Conservation (phyloP, 805 yeast genomes). For the Candida quercuum region DNA sequence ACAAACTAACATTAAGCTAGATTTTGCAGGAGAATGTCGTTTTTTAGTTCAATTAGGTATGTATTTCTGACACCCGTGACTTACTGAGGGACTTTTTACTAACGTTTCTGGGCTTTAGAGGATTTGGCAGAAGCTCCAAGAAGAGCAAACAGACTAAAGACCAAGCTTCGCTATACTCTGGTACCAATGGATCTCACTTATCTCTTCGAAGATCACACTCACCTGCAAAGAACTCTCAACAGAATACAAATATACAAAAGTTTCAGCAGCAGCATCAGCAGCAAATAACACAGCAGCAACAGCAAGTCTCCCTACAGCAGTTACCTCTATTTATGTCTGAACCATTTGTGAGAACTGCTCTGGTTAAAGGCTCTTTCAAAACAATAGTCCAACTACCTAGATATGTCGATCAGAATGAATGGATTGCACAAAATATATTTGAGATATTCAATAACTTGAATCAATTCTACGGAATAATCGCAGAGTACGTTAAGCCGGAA, state of each 20-base stretch:
- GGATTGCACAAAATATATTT: conserved; percentile 91
- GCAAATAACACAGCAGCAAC: conserved; percentile 15
- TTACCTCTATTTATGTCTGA: conserved; percentile 68
- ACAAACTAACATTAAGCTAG: not conserved
- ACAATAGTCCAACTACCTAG: conserved; percentile 94
- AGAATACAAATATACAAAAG: conserved; percentile 21
- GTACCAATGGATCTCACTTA: conserved; percentile 40
- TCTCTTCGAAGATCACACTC: conserved; percentile 43
- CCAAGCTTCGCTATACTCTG: conserved; percentile 28
- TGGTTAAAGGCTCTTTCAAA: conserved; percentile 94
- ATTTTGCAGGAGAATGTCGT: conserved; percentile 26
- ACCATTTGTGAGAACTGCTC: conserved; percentile 88
- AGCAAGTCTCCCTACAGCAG: conserved; percentile 6
- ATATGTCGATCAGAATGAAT: conserved; percentile 90
- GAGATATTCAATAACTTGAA: conserved; percentile 83
- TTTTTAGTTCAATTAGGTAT: conserved; percentile 30
- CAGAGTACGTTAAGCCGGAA: conserved; percentile 88
- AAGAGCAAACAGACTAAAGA: conserved; percentile 35
- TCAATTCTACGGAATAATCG: conserved; percentile 84
- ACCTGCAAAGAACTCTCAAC: conserved; percentile 26
- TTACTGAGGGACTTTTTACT: conserved; percentile 1
- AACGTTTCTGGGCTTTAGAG: conserved; percentile 28
- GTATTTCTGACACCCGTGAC: not conserved
- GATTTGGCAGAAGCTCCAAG: conserved; percentile 54
- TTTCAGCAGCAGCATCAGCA: conserved; percentile 20